Evolutionary conservation across 441 rosid species (phyloP).

Genomic region (Populus hybrid): DNA sequence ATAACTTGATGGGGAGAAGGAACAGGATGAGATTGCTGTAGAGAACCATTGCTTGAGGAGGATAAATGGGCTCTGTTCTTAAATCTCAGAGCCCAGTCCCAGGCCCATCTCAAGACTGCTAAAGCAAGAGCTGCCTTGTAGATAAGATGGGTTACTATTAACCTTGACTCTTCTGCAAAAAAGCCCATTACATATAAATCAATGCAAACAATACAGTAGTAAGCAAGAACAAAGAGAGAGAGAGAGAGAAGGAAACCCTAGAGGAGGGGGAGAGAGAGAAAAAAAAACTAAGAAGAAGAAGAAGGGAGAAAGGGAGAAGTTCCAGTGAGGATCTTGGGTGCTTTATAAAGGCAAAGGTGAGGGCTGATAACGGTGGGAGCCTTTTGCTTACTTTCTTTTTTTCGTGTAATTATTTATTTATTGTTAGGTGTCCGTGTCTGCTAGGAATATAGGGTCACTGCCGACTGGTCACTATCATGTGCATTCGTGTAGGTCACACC

Average conservation of each 20-base stretch:
- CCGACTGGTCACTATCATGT: slow-evolving; percentile 17
- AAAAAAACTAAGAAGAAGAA: too few species aligned
- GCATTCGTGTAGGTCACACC: slow-evolving; percentile 21
- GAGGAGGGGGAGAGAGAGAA: not conserved
- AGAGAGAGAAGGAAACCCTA: not conserved
- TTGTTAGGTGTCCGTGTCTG: not conserved
- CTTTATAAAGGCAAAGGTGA: slow-evolving; percentile 29
- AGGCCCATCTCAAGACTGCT: slow-evolving; percentile 64
- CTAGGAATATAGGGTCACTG: slow-evolving; percentile 12
- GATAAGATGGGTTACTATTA: slow-evolving; percentile 47
- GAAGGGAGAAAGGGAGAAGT: slow-evolving; percentile 17
- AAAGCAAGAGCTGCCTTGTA: slow-evolving; percentile 66
- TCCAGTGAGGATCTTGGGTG: slow-evolving; percentile 18
- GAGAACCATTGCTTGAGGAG: slow-evolving; percentile 2
- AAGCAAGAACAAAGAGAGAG: too few species aligned
- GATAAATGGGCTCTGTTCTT: slow-evolving; percentile 34
- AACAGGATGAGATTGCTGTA: slow-evolving; percentile 12
- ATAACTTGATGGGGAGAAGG: slow-evolving; percentile 46
- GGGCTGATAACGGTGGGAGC: slow-evolving; percentile 15
- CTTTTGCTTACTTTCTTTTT: slow-evolving; percentile 9
- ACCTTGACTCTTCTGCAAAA: slow-evolving; percentile 57
- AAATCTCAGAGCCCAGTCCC: slow-evolving; percentile 47
- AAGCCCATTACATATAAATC: slow-evolving; percentile 41
- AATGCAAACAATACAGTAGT: not conserved
- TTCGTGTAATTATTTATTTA: not conserved